phyloP scores from a whole-genome alignment of 257 asterid species.

The Agastache rugosa region DNA sequence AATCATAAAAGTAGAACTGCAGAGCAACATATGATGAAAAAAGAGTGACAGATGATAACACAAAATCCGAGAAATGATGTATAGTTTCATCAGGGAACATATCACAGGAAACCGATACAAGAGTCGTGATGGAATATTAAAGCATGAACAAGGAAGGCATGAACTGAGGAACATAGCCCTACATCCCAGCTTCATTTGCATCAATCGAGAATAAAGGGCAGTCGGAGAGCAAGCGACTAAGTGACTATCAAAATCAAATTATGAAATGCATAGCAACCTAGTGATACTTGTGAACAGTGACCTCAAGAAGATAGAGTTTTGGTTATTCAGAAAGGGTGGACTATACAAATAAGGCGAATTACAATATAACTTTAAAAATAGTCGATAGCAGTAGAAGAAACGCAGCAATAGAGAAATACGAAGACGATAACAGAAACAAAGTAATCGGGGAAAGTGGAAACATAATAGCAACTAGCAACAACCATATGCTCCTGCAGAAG shows the following conservation, averaged over 20 bases:
- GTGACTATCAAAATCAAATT: background rate
- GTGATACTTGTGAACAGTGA: background rate
- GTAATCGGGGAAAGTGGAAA: background rate
- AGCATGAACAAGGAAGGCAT: no score
- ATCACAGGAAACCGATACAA: background rate
- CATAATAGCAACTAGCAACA: background rate
- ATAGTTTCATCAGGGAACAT: background rate
- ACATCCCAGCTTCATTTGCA: constrained; percentile 11
- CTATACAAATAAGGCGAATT: background rate
- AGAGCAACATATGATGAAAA: background rate
- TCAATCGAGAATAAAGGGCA: background rate
- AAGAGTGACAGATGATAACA: background rate
- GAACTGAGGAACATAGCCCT: background rate
- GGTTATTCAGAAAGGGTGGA: background rate
- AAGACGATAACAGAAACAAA: background rate
- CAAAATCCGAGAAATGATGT: background rate
- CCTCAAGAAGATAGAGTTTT: background rate
- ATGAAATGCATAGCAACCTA: background rate
- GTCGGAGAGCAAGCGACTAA: background rate
- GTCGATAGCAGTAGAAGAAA: background rate
- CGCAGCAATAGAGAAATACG: background rate
- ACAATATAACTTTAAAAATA: background rate
- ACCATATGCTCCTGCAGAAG: background rate
- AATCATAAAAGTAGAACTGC: background rate
- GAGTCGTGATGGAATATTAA: background rate